phyloP scores from a whole-genome alignment of 306 rosid genomes.

The Citrullus amarus region DNA sequence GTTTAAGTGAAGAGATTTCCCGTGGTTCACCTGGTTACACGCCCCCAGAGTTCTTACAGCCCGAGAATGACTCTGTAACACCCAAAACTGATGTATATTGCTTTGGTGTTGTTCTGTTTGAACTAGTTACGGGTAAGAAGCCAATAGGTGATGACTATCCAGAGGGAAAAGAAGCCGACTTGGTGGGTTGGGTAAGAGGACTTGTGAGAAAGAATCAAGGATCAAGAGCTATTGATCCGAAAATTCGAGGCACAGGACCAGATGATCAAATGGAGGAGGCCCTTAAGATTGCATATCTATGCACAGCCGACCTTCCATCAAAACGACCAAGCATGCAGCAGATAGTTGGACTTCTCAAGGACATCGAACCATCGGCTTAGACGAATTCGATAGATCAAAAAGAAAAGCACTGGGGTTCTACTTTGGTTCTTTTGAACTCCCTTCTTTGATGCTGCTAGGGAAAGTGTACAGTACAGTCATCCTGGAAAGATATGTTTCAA shows the following conservation, averaged over 20 bases:
- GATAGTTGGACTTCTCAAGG: constrained; percentile 94
- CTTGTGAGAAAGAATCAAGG: constrained; percentile 60
- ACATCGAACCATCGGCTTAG: constrained; percentile 53
- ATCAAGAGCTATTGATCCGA: constrained; percentile 62
- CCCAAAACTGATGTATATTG: constrained; percentile 91
- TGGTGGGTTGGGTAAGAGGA: constrained; percentile 86
- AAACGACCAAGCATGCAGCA: constrained; percentile 97
- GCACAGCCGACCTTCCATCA: constrained; percentile 91
- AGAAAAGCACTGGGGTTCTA: constrained; percentile 5
- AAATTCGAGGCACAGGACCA: constrained; percentile 45
- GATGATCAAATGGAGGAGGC: constrained; percentile 84
- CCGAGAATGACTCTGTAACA: constrained; percentile 51
- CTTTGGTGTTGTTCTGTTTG: constrained; percentile 85
- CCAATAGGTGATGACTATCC: constrained; percentile 82
- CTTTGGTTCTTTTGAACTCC: constrained; percentile 9
- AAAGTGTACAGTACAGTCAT: constrained; percentile 3
- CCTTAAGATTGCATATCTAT: constrained; percentile 80
- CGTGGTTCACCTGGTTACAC: constrained; percentile 68
- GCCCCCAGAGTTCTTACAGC: constrained; percentile 70
- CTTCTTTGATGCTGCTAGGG: constrained; percentile 64
- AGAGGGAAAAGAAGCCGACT: constrained; percentile 57
- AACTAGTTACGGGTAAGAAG: constrained; percentile 72
- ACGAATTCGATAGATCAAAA: constrained; percentile 15
- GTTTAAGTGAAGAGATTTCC: constrained; percentile 72
- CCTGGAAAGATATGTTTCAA: constrained; percentile 1